phyloP scores from a whole-genome alignment of 2,329 filamentous ascomycete species.

The Fusarium neocosmosporiellum region DNA sequence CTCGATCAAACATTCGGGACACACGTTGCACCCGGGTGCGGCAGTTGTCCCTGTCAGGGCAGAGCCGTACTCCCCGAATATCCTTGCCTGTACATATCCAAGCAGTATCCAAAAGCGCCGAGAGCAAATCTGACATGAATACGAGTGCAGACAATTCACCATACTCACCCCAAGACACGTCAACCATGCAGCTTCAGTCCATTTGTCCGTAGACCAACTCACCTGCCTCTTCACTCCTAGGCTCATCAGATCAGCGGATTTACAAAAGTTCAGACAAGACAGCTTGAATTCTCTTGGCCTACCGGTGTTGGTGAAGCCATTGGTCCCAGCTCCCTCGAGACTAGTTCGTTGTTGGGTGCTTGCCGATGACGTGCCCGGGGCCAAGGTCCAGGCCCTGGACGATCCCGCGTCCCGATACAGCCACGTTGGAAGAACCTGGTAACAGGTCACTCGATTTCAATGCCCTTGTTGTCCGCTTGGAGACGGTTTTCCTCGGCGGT shows the following conservation, averaged over 20 bases:
- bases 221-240: conserved; percentile 33
- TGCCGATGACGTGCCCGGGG: conserved; percentile 33
- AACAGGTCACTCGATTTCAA: neutral
- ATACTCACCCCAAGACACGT: conserved; percentile 22
- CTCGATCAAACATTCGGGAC: neutral
- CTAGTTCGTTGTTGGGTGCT: conserved; percentile 26
- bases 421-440: neutral
- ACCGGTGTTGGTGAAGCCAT: neutral
- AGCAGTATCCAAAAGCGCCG: neutral
- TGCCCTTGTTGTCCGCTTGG: conserved; percentile 8
- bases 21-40: neutral
- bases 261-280: conserved; percentile 13
- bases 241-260: neutral
- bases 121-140: neutral
- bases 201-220: conserved; percentile 1
- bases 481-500: conserved; percentile 12
- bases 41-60: conserved; percentile 3
- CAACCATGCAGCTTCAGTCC: conserved; percentile 2
- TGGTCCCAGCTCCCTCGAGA: neutral
- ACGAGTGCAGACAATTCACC: conserved; percentile 11
- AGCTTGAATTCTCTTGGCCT: conserved; percentile 12
- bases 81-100: conserved; percentile 8
- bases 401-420: neutral
- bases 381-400: conserved; percentile 13
- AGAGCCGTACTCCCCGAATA: conserved; percentile 36